Evolutionary conservation across 345 rosid species (phyloP), one percentile per base, ranked within the genome.

Genomic region (Lumnitzera racemosa): DNA sequence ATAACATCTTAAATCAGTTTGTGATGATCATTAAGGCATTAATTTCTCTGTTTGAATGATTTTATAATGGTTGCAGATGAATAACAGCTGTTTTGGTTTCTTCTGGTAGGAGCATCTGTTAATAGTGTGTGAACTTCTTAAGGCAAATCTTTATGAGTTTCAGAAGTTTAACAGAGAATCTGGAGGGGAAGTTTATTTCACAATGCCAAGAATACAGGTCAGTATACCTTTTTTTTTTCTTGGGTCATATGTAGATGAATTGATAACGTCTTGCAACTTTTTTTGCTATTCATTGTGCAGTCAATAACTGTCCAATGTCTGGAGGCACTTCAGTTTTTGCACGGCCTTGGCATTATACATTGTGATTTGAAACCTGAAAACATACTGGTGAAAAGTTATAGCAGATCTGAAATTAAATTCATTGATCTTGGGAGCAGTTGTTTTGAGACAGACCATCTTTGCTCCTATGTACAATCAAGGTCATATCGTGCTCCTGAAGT

Each of bases 401-500:
- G 96, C 67, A 83, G 99, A 72, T 95, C 97, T 56, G 99, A 95
- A 78, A 85, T 90, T 71, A 95, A 95, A 83, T 95, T 90, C 72
- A 95, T 95, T 50, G 99, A 95, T 77, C 96, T 95, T n/a, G 99
- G 99, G 69, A 90, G 99, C 72, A 90, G 99, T 80, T 95, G 99
- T 78, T 95, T 90, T 73, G 96, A 90, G 87, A 90, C 99, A 8
- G 99, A 90, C 72, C 95, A 95, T 70, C 70, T 95, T 23, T 95
- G 96, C 80, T 90, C 99, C 54, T 95, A 95, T 72, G 99, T 95
- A 55, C 99, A 95, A 60, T 95, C 99, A 13, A 81, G 99, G 72
- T 90, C 99, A 12, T 94, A 94, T 68, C 89, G 97, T 67, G 99
- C 99, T 48, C 99, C 97, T 46, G 99, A 94, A 75, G 99, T 94